Conservation (phyloP, 1,139 yeast genomes). For the Kodamaea fungicola region DNA sequence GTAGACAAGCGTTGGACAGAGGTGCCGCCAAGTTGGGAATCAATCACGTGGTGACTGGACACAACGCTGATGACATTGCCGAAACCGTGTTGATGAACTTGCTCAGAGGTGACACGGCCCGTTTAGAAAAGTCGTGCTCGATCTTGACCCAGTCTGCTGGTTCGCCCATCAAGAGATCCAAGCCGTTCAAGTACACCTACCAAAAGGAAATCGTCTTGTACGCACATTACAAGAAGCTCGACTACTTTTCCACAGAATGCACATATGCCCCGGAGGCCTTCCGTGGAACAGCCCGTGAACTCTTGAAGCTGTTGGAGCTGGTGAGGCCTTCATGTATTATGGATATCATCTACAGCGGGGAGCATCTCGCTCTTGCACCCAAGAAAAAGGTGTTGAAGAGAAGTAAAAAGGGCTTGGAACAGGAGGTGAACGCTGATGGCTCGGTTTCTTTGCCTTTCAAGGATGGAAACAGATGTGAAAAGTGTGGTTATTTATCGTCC, state of each 20-base stretch:
- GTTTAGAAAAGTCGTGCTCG: slow-evolving; percentile 86
- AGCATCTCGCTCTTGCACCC: slow-evolving; percentile 66
- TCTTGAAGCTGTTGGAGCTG: slow-evolving; percentile 85
- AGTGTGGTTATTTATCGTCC: slow-evolving; percentile 89
- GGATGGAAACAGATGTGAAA: slow-evolving; percentile 75
- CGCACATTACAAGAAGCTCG: slow-evolving; percentile 93
- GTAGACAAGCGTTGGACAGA: slow-evolving; percentile 94
- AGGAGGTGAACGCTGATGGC: slow-evolving; percentile 59
- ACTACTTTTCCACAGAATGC: slow-evolving; percentile 96
- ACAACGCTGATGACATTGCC: slow-evolving; percentile 99
- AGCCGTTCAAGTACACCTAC: slow-evolving; percentile 93
- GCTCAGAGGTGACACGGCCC: slow-evolving; percentile 91
- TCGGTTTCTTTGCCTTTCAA: slow-evolving; percentile 48
- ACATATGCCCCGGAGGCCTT: slow-evolving; percentile 98
- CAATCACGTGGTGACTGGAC: slow-evolving; percentile 94
- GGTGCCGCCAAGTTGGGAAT: slow-evolving; percentile 91
- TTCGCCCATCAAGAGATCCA: slow-evolving; percentile 82
- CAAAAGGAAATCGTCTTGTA: slow-evolving; percentile 96
- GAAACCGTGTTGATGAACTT: slow-evolving; percentile 96
- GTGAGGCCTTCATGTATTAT: slow-evolving; percentile 90
- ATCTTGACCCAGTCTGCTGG: slow-evolving; percentile 80
- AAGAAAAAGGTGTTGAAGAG: slow-evolving; percentile 36
- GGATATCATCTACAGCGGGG: slow-evolving; percentile 94
- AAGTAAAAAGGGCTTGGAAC: slow-evolving; percentile 36
- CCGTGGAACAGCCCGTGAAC: slow-evolving; percentile 92